phyloP scores from a whole-genome alignment of 2,329 filamentous ascomycete species.

The Penicillium sp. region DNA sequence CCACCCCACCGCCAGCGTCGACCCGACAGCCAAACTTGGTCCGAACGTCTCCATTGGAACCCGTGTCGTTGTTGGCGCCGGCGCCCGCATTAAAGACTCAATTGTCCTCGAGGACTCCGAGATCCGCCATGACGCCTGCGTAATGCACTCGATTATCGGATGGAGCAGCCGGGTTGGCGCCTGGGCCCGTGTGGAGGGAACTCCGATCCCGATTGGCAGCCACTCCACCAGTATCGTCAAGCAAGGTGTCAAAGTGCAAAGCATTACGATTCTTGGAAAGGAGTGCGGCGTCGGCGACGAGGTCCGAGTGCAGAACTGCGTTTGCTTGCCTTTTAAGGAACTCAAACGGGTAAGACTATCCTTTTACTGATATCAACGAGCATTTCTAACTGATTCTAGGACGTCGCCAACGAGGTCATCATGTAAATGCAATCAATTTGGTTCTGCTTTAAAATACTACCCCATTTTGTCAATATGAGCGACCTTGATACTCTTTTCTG shows the following conservation, averaged over 20 bases:
- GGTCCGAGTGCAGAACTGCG: constrained; percentile 92
- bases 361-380: background rate
- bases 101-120: constrained; percentile 93
- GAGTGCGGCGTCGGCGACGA: constrained; percentile 92
- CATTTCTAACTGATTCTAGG: constrained; percentile 18
- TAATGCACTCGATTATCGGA: constrained; percentile 92
- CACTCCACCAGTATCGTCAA: constrained; percentile 94
- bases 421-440: constrained; percentile 57
- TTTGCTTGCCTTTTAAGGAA: constrained; percentile 97
- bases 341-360: constrained; percentile 73
- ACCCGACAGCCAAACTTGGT: constrained; percentile 91
- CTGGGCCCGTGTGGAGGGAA: constrained; percentile 97
- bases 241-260: constrained; percentile 97
- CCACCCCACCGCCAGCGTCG: constrained; percentile 81
- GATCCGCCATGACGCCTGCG: constrained; percentile 93
- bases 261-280: constrained; percentile 94
- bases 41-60: constrained; percentile 95
- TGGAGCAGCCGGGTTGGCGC: constrained; percentile 94
- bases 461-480: constrained; percentile 20
- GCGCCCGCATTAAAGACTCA: constrained; percentile 87
- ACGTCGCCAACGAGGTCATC: constrained; percentile 61
- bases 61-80: constrained; percentile 75
- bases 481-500: constrained; percentile 13
- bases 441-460: constrained; percentile 17
- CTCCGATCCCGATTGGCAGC: constrained; percentile 76